phyloP scores from a whole-genome alignment of 768 basidiomycete species.

The Dictyophora rubrovolvata region DNA sequence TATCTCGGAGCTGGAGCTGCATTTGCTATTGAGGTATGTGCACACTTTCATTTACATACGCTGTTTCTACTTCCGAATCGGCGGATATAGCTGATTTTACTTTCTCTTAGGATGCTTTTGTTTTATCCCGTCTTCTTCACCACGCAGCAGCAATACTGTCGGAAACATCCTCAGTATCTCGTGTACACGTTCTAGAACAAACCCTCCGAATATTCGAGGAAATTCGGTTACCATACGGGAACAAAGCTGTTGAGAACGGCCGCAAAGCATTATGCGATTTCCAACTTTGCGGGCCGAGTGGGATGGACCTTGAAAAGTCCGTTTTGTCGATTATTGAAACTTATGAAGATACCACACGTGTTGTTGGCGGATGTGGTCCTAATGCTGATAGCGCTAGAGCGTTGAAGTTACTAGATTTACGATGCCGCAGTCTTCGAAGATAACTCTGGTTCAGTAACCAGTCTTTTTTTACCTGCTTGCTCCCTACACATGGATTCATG shows the following conservation, averaged over 20 bases:
- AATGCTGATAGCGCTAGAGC: not conserved
- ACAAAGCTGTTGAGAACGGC: constrained; percentile 6
- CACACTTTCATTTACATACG: constrained; percentile 8
- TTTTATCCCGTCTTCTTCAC: constrained; percentile 21
- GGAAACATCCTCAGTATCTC: constrained; percentile 8
- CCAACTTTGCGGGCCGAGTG: not conserved
- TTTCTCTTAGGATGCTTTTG: constrained; percentile 18
- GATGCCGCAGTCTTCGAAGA: not conserved
- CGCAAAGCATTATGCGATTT: not conserved
- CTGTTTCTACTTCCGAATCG: not conserved
- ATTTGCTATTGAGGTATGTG: constrained; percentile 36
- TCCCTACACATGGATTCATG: not conserved
- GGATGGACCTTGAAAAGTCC: not conserved
- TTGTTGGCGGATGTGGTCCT: not conserved
- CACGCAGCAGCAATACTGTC: constrained; percentile 14
- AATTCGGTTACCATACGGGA: constrained; percentile 21
- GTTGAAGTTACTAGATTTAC: not conserved
- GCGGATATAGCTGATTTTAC: not conserved
- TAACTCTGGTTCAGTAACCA: not conserved
- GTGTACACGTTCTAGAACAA: constrained; percentile 9
- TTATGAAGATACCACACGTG: not conserved
- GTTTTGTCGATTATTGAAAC: not conserved
- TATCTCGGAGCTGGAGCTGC: constrained; percentile 40
- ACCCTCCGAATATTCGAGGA: constrained; percentile 24
- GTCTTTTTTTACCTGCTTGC: not conserved